Evolutionary conservation across 352 stramenopile genomes (phyloP).

Genomic region (Phytophthora quininea): DNA sequence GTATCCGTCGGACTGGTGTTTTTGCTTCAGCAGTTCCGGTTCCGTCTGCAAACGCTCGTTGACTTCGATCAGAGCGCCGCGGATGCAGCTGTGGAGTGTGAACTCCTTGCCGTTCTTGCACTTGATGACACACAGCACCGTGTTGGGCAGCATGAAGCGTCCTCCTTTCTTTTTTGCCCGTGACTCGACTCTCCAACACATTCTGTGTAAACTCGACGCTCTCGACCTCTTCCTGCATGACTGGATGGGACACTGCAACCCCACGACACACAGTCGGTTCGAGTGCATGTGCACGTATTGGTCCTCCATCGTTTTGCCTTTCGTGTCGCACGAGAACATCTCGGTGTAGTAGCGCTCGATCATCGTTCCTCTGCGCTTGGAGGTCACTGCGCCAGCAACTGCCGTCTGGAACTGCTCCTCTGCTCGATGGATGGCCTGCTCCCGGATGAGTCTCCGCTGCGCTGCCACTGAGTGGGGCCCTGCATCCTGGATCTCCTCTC

Average conservation of each 20-base stretch:
- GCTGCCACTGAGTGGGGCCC: conserved; percentile 63
- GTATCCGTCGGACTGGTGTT: conserved; percentile 76
- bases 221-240: conserved; percentile 69
- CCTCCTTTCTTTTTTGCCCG: conserved; percentile 88
- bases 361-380: conserved; percentile 73
- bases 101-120: conserved; percentile 68
- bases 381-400: conserved; percentile 38
- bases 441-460: conserved; percentile 81
- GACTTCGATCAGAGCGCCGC: conserved; percentile 77
- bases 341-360: conserved; percentile 90
- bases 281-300: conserved; percentile 92
- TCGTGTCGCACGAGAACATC: conserved; percentile 83
- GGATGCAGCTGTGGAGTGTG: conserved; percentile 81
- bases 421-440: conserved; percentile 66
- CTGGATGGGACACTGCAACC: conserved; percentile 68
- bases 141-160: conserved; percentile 70
- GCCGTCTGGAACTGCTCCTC: conserved; percentile 69
- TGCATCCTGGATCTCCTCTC: conserved; percentile 62
- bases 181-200: conserved; percentile 75
- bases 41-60: conserved; percentile 70
- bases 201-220: conserved; percentile 67
- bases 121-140: conserved; percentile 68
- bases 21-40: conserved; percentile 68
- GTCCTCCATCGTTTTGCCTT: conserved; percentile 69
- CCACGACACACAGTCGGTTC: conserved; percentile 86